phyloP scores from a whole-genome alignment of 2,329 filamentous ascomycete genomes.

The Byssothecium circinans region DNA sequence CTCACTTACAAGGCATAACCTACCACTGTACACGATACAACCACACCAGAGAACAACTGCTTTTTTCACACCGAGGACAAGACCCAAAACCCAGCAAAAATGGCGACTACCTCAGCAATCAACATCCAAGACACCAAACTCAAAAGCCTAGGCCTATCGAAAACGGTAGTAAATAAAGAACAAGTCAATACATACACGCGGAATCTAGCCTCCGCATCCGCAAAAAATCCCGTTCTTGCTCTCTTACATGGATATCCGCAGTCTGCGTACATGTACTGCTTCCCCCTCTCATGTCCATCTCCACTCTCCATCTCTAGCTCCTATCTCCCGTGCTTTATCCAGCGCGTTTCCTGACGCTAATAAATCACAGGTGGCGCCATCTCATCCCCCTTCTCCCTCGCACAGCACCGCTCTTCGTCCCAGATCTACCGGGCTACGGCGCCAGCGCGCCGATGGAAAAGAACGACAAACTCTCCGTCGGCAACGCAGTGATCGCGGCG shows the following conservation, averaged over 20 bases:
- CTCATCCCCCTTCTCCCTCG: constrained; percentile 33
- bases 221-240: constrained; percentile 33
- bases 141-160: constrained; percentile 26
- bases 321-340: too few relatives aligned
- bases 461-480: constrained; percentile 36
- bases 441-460: constrained; percentile 24
- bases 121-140: constrained; percentile 34
- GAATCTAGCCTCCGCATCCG: constrained; percentile 21
- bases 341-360: too few relatives aligned
- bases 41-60: too few relatives aligned
- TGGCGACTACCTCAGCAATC: constrained; percentile 17
- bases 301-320: background rate
- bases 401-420: constrained; percentile 29
- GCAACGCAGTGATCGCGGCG: constrained; percentile 25
- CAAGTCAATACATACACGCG: constrained; percentile 32
- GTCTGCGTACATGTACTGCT: constrained; percentile 29
- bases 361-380: constrained; percentile 32
- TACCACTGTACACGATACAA: too few relatives aligned
- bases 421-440: constrained; percentile 40
- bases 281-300: background rate
- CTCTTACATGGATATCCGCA: constrained; percentile 39
- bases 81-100: background rate
- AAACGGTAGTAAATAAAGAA: constrained; percentile 28
- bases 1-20: background rate
- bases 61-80: too few relatives aligned